Conservation (phyloP, 345 rosid genomes). For the Arabis hirsuta region DNA sequence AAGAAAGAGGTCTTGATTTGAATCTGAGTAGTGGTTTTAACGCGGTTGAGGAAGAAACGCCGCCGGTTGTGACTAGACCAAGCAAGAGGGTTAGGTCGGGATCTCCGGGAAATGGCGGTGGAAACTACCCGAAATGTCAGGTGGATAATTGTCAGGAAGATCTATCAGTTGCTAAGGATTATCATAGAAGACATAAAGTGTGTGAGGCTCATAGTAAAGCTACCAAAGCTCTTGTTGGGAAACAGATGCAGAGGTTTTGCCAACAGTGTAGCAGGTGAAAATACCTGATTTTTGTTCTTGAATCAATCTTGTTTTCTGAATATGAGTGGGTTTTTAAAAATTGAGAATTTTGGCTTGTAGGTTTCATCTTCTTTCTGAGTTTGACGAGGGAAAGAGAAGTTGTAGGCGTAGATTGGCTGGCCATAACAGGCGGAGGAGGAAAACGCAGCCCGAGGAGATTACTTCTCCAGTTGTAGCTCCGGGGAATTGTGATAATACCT, state of each 20-base stretch:
- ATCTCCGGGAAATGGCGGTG: slow-evolving; percentile 61
- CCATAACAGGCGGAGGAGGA: slow-evolving; percentile 76
- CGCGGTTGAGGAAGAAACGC: slow-evolving; percentile 56
- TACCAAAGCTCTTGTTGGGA: slow-evolving; percentile 69
- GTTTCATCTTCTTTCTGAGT: slow-evolving; percentile 81
- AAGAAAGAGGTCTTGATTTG: slow-evolving; percentile 58
- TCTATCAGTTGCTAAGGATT: slow-evolving; percentile 77
- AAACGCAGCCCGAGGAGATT: slow-evolving; percentile 77
- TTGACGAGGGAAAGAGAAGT: slow-evolving; percentile 88
- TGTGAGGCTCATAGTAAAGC: slow-evolving; percentile 88
- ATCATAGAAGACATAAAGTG: slow-evolving; percentile 91
- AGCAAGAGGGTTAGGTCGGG: slow-evolving; percentile 73
- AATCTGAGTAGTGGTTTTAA: slow-evolving; percentile 63
- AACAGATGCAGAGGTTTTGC: slow-evolving; percentile 96
- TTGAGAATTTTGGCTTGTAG: slow-evolving; percentile 39
- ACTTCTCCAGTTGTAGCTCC: slow-evolving; percentile 53
- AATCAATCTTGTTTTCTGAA: background rate
- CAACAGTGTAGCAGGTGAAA: slow-evolving; percentile 96
- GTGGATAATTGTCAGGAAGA: slow-evolving; percentile 84
- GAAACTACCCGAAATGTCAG: slow-evolving; percentile 79
- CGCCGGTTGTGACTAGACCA: slow-evolving; percentile 53
- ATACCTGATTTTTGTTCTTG: background rate
- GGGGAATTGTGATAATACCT: slow-evolving; percentile 46
- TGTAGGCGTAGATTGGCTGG: slow-evolving; percentile 89
- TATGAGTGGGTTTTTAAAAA: background rate